Evolutionary conservation across 2,329 filamentous ascomycete genomes (phyloP).

Genomic region (Aspergillus sp.): DNA sequence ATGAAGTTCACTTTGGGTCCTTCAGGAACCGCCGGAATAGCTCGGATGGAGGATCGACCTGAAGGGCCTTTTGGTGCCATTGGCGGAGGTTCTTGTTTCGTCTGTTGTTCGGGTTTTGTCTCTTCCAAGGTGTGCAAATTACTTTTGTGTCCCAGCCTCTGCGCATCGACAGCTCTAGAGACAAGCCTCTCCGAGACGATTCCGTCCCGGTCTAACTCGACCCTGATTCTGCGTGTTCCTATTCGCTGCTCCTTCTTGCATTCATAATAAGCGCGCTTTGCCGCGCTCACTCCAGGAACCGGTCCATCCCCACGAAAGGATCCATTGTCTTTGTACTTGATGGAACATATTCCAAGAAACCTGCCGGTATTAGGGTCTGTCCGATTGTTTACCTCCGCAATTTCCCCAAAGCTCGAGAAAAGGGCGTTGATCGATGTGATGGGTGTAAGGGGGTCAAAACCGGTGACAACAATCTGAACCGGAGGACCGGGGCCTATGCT

Average conservation of each 20-base stretch:
- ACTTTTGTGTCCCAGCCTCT: slow-evolving; percentile 53
- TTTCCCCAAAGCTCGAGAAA: slow-evolving; percentile 58
- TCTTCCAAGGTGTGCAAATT: slow-evolving; percentile 23
- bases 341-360: slow-evolving; percentile 88
- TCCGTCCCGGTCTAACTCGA: slow-evolving; percentile 88
- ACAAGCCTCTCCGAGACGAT: slow-evolving; percentile 77
- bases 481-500: slow-evolving; percentile 88
- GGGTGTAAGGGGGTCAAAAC: slow-evolving; percentile 87
- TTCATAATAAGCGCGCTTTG: slow-evolving; percentile 71
- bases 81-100: slow-evolving; percentile 67
- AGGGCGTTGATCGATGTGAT: slow-evolving; percentile 51
- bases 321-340: slow-evolving; percentile 76
- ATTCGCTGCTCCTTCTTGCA: slow-evolving; percentile 77
- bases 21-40: slow-evolving; percentile 32
- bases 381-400: slow-evolving; percentile 87
- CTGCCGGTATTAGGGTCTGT: slow-evolving; percentile 93
- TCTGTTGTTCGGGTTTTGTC: slow-evolving; percentile 39
- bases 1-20: slow-evolving; percentile 39
- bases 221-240: slow-evolving; percentile 72
- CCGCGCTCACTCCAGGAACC: slow-evolving; percentile 73
- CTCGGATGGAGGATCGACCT: slow-evolving; percentile 47
- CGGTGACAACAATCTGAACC: slow-evolving; percentile 87
- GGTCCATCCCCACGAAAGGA: slow-evolving; percentile 52
- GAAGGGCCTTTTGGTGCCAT: slow-evolving; percentile 86
- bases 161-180: slow-evolving; percentile 69